Percentiles rank a stretch among this genome's conserved stretches.
Evolutionary conservation across 2,329 filamentous ascomycete genomes (phyloP).

Genomic region (Trichophyton benhamiae): DNA sequence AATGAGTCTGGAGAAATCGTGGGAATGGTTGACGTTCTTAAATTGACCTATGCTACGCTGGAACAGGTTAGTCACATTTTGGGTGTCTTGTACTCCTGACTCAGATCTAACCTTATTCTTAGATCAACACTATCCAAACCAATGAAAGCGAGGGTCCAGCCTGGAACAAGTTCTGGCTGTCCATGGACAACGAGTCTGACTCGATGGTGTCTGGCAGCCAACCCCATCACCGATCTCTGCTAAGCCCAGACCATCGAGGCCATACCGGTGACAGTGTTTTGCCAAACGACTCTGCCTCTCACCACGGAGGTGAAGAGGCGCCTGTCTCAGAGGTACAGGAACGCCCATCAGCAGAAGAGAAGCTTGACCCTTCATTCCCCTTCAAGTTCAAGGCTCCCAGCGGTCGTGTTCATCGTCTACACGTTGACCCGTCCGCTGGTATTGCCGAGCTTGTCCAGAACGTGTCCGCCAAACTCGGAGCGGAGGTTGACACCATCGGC

Average conservation of each 20-base stretch:
- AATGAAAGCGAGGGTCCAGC: constrained; percentile 85
- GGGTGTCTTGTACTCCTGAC: background rate
- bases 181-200: constrained; percentile 85
- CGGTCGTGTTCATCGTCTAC: constrained; percentile 83
- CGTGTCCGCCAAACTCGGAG: constrained; percentile 73
- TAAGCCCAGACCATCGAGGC: constrained; percentile 65
- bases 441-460: constrained; percentile 64
- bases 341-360: constrained; percentile 40
- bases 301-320: constrained; percentile 56
- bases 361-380: constrained; percentile 67
- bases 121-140: constrained; percentile 82
- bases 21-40: constrained; percentile 97
- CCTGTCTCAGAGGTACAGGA: constrained; percentile 56
- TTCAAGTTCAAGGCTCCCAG: constrained; percentile 99
- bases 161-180: constrained; percentile 99
- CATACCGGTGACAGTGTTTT: constrained; percentile 69
- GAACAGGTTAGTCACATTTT: constrained; percentile 57
- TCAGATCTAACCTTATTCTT: constrained; percentile 1
- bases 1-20: constrained; percentile 95
- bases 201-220: constrained; percentile 85
- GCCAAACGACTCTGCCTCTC: constrained; percentile 88
- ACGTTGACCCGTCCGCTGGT: constrained; percentile 68
- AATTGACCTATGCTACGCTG: constrained; percentile 92
- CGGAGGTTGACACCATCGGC: constrained; percentile 71
- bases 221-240: constrained; percentile 55